Evolutionary conservation across 164 flowering plant genomes (phyloP).

Genomic region (Stephania yunnanensis): DNA sequence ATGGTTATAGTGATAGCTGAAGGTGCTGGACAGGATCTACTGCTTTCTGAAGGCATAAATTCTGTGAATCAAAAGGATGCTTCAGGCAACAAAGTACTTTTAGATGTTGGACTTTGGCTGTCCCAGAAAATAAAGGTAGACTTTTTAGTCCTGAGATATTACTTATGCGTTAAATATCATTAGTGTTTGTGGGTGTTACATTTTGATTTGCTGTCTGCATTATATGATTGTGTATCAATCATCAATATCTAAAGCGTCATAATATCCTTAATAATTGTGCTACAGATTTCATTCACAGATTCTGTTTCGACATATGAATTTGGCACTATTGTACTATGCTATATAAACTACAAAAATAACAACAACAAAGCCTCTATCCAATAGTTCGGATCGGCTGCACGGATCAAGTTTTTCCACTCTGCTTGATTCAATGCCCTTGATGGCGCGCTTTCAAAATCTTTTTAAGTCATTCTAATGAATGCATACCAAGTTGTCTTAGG

Average conservation of each 20-base stretch:
- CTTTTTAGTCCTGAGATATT: background rate
- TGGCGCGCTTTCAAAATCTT: too few species aligned
- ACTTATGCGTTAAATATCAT: background rate
- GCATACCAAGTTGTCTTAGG: too few species aligned
- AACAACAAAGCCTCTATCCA: too few species aligned
- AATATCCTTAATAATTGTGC: background rate
- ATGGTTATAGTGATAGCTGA: slow-evolving; percentile 76
- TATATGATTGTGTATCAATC: background rate
- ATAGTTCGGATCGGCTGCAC: too few species aligned
- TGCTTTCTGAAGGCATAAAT: slow-evolving; percentile 24
- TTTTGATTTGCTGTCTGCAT: background rate
- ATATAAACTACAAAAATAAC: too few species aligned
- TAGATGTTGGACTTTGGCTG: slow-evolving; percentile 77
- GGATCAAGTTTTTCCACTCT: too few species aligned
- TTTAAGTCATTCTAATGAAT: too few species aligned
- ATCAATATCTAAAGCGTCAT: background rate
- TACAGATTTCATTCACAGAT: background rate
- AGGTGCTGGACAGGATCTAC: slow-evolving; percentile 76
- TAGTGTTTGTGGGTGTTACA: background rate
- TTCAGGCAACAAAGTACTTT: slow-evolving; percentile 71
- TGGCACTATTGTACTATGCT: background rate
- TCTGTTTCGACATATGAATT: background rate
- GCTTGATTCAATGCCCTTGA: too few species aligned
- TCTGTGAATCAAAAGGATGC: slow-evolving; percentile 43
- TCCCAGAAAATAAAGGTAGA: slow-evolving; percentile 68